Percentiles rank a stretch among this genome's conserved stretches.
Evolutionary conservation across 164 flowering plant species (phyloP).

Genomic region (Vitis rupestris): DNA sequence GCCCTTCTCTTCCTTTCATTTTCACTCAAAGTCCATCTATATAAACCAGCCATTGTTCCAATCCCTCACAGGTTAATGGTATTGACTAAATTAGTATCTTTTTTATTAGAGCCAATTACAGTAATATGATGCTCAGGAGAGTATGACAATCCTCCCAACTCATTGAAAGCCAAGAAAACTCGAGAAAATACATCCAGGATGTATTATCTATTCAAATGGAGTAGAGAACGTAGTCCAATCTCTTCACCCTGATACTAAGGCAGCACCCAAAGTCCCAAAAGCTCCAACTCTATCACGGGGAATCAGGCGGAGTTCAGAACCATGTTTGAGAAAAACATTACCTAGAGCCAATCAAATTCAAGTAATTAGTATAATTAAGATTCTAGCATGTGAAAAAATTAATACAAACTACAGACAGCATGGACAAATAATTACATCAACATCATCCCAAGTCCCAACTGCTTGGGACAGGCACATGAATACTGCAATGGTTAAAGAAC

Average conservation of each 20-base stretch:
- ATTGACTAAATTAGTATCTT: neutral
- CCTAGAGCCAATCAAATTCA: slow-evolving; percentile 41
- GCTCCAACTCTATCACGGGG: slow-evolving; percentile 98
- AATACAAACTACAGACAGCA: too few species aligned
- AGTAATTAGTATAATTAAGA: too few species aligned
- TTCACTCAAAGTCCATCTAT: neutral
- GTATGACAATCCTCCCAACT: neutral
- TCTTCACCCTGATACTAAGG: neutral
- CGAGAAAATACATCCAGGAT: neutral
- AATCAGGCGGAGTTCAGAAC: slow-evolving; percentile 89
- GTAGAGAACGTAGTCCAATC: neutral
- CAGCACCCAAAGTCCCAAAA: neutral
- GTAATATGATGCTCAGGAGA: neutral
- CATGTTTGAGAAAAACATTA: slow-evolving; percentile 94
- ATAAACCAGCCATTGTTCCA: neutral
- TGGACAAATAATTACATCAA: too few species aligned
- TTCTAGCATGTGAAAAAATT: too few species aligned
- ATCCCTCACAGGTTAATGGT: neutral
- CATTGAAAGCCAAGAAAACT: neutral
- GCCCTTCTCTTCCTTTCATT: neutral
- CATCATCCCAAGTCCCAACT: too few species aligned
- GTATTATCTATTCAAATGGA: neutral
- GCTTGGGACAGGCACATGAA: too few species aligned
- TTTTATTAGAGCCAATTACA: too few species aligned
- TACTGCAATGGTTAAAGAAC: too few species aligned